Evolutionary conservation across 257 asterid species (phyloP).

Genomic region (Solanum commersonii): DNA sequence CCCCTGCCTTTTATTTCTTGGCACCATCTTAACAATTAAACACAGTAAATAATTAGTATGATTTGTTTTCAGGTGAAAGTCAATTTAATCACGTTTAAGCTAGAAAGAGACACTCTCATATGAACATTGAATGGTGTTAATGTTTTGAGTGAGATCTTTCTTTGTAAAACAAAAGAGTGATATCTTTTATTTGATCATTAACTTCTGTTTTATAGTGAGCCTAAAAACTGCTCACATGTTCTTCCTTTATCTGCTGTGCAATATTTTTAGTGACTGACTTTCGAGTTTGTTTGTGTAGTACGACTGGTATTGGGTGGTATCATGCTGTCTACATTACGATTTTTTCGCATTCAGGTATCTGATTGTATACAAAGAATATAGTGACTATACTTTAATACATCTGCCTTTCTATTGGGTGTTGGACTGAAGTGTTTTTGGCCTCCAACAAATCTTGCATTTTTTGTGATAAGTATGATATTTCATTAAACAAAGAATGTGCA

Average conservation of each 20-base stretch:
- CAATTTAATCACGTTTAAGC: not conserved
- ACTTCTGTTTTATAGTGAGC: not conserved
- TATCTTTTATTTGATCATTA: not conserved
- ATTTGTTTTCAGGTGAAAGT: not conserved
- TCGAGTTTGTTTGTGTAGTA: constrained; percentile 37
- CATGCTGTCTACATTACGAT: constrained; percentile 56
- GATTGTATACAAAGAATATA: not conserved
- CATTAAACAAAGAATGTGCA: not conserved
- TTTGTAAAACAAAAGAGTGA: not conserved
- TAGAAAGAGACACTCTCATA: not conserved
- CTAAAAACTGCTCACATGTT: not conserved
- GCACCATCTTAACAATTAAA: not conserved
- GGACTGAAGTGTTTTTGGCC: not conserved
- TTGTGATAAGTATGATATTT: not conserved
- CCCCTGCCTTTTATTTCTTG: not conserved
- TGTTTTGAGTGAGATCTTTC: not conserved
- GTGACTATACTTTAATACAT: not conserved
- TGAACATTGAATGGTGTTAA: not conserved
- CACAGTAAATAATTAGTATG: not conserved
- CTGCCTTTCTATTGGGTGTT: not conserved
- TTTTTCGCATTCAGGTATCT: constrained; percentile 69
- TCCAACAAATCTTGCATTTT: not conserved
- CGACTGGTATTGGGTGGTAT: constrained; percentile 76
- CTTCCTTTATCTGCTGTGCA: not conserved
- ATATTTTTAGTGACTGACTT: not conserved